Base-by-base conservation (phyloP, 2,329 filamentous ascomycete species). In the Aspergillus sp. region DNA sequence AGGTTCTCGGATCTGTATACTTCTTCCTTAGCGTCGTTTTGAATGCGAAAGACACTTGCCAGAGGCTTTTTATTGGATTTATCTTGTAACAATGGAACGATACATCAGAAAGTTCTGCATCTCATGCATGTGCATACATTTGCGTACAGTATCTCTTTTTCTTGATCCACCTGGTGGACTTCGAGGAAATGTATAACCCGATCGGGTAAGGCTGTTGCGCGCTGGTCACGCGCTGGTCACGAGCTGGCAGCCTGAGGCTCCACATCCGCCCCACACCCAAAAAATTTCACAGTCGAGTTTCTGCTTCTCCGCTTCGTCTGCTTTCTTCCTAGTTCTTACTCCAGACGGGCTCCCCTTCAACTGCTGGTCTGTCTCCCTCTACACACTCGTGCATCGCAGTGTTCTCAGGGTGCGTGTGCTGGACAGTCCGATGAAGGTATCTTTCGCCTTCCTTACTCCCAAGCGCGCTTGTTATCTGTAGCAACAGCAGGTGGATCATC, bases 231-330 rank as follows among this genome's bases (percentile, higher is more conserved):
- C 61, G 63, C 54, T 59, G 58, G 60, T 67, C 58, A 63, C 65
- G 60, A 48, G 57, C 38, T 36, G 43, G 50, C n/a, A 57, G 65
- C 64, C 65, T 68, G 56, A 68, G 65, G 63, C 63, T 63, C 63
- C 64, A 64, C 55, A 55, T 17, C 12, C 12, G 19, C 52, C 58
- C 66, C 67, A 63, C 67, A 67, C 65, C 62, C 45, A 56, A 66
- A 68, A 68, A 67, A 63, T 58, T 61, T 64, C 55, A 43, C 48
- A 8, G 47, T 51, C 53, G 36, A 21, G 49, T 45, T 53, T 59
- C 52, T 57, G 53, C 21, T 51, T 56, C 49, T 57, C 48, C 54
- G 49, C 39, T 39, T 53, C 51, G 28, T 57, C 51, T 56, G 30
- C 39, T 52, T 23, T 21, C 58, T 55, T 25, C 30, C 28, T 38